A percentile compares a stretch with the other conserved stretches of the same genome.
phyloP scores from a whole-genome alignment of 139 green algal species.

The Auxenochlorella pyrenoidosa region DNA sequence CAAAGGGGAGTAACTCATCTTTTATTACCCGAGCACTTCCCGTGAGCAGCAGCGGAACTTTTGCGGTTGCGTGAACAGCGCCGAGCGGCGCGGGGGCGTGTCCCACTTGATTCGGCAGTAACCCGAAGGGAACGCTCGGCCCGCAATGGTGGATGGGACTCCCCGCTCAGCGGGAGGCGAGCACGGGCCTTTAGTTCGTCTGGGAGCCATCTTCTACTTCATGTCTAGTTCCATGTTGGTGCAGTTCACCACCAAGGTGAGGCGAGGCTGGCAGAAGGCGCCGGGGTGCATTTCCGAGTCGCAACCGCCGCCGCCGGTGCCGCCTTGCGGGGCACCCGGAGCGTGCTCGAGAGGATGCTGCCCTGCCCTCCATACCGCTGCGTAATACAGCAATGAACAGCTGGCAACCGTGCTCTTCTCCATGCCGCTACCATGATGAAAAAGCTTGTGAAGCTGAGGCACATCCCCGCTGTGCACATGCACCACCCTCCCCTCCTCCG shows the following conservation, averaged over 20 bases:
- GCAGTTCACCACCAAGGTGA: slow-evolving; percentile 77
- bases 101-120: too few relatives aligned
- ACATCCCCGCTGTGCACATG: too few relatives aligned
- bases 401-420: too few relatives aligned
- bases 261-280: not conserved
- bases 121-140: too few relatives aligned
- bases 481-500: not conserved
- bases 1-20: too few relatives aligned
- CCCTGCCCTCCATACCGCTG: too few relatives aligned
- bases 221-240: slow-evolving; percentile 64
- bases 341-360: too few relatives aligned
- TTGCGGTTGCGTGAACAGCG: not conserved
- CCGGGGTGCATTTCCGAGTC: not conserved
- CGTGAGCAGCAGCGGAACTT: too few relatives aligned
- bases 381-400: too few relatives aligned
- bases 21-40: too few relatives aligned
- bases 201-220: slow-evolving; percentile 66
- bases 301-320: not conserved
- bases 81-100: not conserved
- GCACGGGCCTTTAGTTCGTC: slow-evolving; percentile 24
- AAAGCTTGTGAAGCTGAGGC: too few relatives aligned
- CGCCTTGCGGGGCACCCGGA: not conserved
- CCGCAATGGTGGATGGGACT: not conserved
- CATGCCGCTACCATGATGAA: too few relatives aligned
- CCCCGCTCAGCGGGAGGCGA: not conserved